Evolutionary conservation across 345 rosid genomes (phyloP).

Genomic region (Ricinus communis): DNA sequence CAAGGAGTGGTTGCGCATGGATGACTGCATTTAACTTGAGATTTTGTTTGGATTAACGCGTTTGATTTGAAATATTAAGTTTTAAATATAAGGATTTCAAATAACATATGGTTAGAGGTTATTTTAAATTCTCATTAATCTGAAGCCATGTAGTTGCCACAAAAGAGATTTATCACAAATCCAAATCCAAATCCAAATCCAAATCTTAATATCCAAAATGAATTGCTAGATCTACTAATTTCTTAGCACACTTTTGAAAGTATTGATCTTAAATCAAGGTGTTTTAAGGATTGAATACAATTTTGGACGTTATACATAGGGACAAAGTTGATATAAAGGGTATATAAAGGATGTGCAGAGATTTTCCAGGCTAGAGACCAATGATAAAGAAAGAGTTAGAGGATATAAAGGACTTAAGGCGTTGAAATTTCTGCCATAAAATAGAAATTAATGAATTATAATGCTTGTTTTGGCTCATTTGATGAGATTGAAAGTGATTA

Average conservation of each 20-base stretch:
- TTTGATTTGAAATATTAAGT: no score
- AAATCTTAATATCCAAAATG: background rate
- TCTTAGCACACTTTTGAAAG: background rate
- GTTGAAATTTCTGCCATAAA: background rate
- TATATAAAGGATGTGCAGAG: background rate
- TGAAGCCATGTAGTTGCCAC: no score
- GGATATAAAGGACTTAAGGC: background rate
- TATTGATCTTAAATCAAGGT: background rate
- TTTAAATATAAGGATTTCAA: no score
- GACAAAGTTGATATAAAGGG: background rate
- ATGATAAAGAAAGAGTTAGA: no score
- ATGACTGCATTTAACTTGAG: no score
- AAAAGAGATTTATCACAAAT: no score
- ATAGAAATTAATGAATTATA: background rate
- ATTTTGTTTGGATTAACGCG: no score
- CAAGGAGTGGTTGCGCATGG: no score
- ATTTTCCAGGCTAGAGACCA: no score
- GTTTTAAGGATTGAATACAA: background rate
- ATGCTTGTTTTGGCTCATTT: background rate
- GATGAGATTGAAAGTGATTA: conserved; percentile 1
- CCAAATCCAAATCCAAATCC: no score
- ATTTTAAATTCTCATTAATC: no score
- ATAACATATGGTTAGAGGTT: no score
- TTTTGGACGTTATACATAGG: background rate
- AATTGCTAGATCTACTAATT: background rate